phyloP scores from a whole-genome alignment of 257 asterid genomes.

The Rubia yunnanensis region DNA sequence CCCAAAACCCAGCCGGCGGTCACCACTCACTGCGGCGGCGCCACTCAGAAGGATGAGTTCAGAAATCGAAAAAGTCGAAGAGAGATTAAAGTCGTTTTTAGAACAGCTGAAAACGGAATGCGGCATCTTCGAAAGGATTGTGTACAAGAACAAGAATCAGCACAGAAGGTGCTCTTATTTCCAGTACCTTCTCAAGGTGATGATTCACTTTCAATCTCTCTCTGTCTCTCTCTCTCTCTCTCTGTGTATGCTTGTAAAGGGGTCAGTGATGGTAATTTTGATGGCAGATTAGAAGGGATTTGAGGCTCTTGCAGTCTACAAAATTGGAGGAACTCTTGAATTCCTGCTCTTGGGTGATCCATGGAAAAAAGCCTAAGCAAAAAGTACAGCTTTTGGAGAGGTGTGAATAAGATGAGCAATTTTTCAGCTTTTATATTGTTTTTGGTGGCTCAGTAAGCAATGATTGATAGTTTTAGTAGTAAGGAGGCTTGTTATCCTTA shows the following conservation, averaged over 20 bases:
- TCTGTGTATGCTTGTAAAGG: background rate
- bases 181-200: constrained; percentile 74
- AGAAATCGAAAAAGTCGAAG: constrained; percentile 43
- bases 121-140: constrained; percentile 71
- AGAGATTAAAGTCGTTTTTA: constrained; percentile 56
- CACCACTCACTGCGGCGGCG: background rate
- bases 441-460: background rate
- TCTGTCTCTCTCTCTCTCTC: too few relatives aligned
- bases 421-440: background rate
- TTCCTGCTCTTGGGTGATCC: constrained; percentile 54
- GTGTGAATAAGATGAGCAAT: constrained; percentile 15
- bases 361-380: constrained; percentile 77
- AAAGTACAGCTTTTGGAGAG: constrained; percentile 82
- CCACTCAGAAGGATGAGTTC: constrained; percentile 27
- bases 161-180: constrained; percentile 73
- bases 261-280: constrained; percentile 1
- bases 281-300: constrained; percentile 69
- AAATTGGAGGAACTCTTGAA: constrained; percentile 63
- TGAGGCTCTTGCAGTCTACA: constrained; percentile 63
- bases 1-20: background rate
- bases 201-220: background rate
- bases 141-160: constrained; percentile 85
- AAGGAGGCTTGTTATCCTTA: background rate
- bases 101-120: constrained; percentile 60
- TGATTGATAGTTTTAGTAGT: background rate